Conservation (phyloP, 306 rosid genomes). For the Fragaria iinumae region DNA sequence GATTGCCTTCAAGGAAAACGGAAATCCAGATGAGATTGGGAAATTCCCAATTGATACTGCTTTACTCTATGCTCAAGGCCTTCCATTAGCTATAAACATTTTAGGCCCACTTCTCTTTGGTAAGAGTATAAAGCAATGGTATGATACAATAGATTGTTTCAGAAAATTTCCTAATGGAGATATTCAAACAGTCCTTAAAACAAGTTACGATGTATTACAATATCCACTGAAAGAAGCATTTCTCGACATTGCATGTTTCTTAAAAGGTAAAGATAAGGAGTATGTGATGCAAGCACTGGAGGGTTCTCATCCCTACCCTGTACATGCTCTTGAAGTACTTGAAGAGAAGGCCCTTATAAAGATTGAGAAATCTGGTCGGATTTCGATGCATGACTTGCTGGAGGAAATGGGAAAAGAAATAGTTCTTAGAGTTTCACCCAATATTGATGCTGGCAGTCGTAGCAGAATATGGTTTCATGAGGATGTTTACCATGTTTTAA, state of each 20-base stretch:
- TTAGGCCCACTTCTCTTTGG: slow-evolving; percentile 35
- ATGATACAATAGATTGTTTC: neutral
- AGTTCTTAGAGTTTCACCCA: no score
- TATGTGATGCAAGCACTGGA: slow-evolving; percentile 33
- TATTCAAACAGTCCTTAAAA: neutral
- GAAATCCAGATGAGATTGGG: neutral
- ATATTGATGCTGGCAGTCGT: slow-evolving; percentile 19
- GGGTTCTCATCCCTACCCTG: slow-evolving; percentile 22
- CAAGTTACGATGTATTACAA: slow-evolving; percentile 32
- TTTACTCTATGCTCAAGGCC: neutral
- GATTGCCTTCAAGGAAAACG: neutral
- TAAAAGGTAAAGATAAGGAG: slow-evolving; percentile 12
- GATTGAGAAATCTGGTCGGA: no score
- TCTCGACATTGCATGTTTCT: slow-evolving; percentile 43
- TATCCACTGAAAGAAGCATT: slow-evolving; percentile 19
- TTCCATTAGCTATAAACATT: slow-evolving; percentile 40
- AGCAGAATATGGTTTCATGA: slow-evolving; percentile 33
- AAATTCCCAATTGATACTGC: neutral
- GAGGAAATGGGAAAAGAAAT: no score
- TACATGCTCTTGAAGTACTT: neutral
- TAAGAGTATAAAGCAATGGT: slow-evolving; percentile 17
- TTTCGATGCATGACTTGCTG: no score
- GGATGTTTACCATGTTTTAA: slow-evolving; percentile 19
- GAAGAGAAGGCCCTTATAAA: neutral
- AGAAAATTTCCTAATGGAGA: neutral